Evolutionary conservation across 202 grass and related monocot species (phyloP).

Genomic region (Hordeum pubiflorum): DNA sequence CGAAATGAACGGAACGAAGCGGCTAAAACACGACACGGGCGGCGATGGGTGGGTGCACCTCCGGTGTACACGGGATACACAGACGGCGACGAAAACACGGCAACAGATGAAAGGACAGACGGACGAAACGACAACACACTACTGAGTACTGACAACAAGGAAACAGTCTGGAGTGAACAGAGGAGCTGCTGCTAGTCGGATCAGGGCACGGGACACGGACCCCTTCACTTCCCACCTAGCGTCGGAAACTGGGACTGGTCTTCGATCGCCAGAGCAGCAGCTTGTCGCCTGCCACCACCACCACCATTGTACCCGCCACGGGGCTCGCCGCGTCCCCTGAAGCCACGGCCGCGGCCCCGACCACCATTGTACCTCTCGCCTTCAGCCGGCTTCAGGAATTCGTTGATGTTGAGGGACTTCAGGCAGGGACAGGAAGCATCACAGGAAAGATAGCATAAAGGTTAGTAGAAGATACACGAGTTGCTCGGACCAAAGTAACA

Average conservation of each 20-base stretch:
- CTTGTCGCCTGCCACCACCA: slow-evolving; percentile 5
- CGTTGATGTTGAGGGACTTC: slow-evolving; percentile 67
- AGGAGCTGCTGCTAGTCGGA: neutral
- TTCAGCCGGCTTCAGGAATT: slow-evolving; percentile 67
- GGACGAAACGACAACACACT: neutral
- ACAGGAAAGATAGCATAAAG: neutral
- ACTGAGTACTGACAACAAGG: neutral
- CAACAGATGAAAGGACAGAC: neutral
- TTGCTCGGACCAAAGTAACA: neutral
- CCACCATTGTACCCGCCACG: slow-evolving; percentile 23
- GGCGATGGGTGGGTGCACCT: slow-evolving; percentile 3
- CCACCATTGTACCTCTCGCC: slow-evolving; percentile 46
- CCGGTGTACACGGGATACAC: slow-evolving; percentile 3
- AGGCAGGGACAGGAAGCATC: neutral
- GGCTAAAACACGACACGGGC: neutral
- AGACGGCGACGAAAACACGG: neutral
- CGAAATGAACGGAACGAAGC: neutral
- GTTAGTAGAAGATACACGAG: neutral
- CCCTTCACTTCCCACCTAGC: slow-evolving; percentile 42
- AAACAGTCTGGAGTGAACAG: slow-evolving; percentile 9
- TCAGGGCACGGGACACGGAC: neutral
- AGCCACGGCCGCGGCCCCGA: slow-evolving; percentile 11
- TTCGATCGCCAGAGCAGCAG: slow-evolving; percentile 46
- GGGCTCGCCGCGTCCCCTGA: slow-evolving; percentile 19
- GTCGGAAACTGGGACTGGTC: slow-evolving; percentile 58